Evolutionary conservation across 2,329 filamentous ascomycete species (phyloP).

Genomic region (Cladophialophora exuberans): DNA sequence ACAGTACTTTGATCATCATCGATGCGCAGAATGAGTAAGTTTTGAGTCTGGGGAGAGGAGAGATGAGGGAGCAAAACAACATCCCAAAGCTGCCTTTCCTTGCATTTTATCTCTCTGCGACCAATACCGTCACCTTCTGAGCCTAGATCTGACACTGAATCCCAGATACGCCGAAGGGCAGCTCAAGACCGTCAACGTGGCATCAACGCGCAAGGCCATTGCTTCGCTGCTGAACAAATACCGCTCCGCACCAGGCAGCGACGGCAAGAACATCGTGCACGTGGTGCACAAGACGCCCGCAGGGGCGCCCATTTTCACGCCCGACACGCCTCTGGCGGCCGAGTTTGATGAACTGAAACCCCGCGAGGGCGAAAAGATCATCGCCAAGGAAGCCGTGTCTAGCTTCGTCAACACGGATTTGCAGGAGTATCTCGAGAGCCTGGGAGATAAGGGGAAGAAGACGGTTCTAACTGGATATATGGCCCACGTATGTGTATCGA

Average conservation of each 20-base stretch:
- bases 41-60: too few species aligned
- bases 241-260: constrained; percentile 45
- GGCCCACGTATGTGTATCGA: constrained; percentile 68
- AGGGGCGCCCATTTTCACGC: constrained; percentile 69
- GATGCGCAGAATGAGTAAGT: constrained; percentile 71
- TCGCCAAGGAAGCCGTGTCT: constrained; percentile 62
- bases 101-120: background rate
- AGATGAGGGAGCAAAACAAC: too few species aligned
- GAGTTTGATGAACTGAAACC: constrained; percentile 65
- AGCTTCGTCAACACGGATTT: constrained; percentile 65
- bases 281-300: constrained; percentile 62
- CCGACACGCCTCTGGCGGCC: constrained; percentile 60
- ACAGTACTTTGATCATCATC: constrained; percentile 68
- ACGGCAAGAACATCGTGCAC: constrained; percentile 59
- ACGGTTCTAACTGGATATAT: constrained; percentile 54
- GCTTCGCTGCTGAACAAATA: constrained; percentile 62
- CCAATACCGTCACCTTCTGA: background rate
- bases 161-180: constrained; percentile 54
- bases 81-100: background rate
- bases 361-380: constrained; percentile 57
- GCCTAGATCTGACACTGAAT: constrained; percentile 3
- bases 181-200: constrained; percentile 58
- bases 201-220: constrained; percentile 60
- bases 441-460: constrained; percentile 53
- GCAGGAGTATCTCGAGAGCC: constrained; percentile 55